Percentiles rank a stretch among this genome's conserved stretches.
These are phyloP conservation scores for Emmonsia crescens DNA, from an alignment of 2,329 filamentous ascomycete species.

Conservation along the genomic window DNA sequence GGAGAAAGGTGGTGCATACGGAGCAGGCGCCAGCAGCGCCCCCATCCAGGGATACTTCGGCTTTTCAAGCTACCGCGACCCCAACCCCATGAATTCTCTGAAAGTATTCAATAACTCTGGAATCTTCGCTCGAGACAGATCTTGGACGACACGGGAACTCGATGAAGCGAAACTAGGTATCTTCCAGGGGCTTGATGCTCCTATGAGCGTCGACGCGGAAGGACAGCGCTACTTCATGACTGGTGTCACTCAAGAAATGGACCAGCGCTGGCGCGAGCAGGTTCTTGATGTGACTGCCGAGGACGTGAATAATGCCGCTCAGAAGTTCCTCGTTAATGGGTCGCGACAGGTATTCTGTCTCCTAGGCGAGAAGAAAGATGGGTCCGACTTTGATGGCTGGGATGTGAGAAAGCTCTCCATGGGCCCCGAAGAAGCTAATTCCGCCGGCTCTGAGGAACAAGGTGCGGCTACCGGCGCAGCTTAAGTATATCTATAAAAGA, in stretches of 20 bases:
- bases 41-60: conserved; percentile 77
- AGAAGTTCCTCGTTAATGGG: conserved; percentile 65
- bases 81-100: conserved; percentile 81
- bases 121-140: conserved; percentile 66
- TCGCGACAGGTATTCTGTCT: conserved; percentile 56
- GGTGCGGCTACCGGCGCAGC: conserved; percentile 17
- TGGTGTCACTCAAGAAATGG: conserved; percentile 80
- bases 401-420: conserved; percentile 63
- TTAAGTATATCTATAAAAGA: conserved; percentile 11
- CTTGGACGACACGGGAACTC: conserved; percentile 74
- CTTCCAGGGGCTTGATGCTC: conserved; percentile 86
- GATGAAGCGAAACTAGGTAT: conserved; percentile 94
- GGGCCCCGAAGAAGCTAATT: conserved; percentile 14
- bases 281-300: conserved; percentile 75
- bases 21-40: conserved; percentile 75
- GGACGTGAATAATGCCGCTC: conserved; percentile 70
- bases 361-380: conserved; percentile 72
- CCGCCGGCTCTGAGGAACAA: neutral
- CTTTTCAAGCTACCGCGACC: conserved; percentile 94
- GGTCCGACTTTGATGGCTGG: conserved; percentile 61
- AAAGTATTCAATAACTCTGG: conserved; percentile 76
- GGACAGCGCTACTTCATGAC: conserved; percentile 78
- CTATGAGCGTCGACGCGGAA: conserved; percentile 74
- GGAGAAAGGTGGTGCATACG: conserved; percentile 94
- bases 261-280: conserved; percentile 69